Percentiles rank a stretch among this genome's conserved stretches.
Conservation (phyloP, 495 filamentous ascomycete species). For the Penicillium cataractarum region DNA sequence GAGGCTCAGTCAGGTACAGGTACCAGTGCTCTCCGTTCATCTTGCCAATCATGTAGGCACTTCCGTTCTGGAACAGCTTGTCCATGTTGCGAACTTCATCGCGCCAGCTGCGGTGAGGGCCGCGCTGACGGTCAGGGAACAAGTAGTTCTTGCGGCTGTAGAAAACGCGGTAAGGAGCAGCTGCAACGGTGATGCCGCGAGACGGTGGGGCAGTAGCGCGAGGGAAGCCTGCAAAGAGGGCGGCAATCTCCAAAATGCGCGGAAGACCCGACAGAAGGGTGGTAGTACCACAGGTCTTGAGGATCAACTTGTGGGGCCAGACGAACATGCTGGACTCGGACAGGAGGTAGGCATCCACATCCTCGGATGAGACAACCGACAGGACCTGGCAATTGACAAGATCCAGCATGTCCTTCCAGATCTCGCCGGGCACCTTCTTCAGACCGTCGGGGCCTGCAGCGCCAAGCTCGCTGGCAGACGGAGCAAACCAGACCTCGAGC, state of each 20-base stretch:
- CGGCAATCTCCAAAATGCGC: constrained; percentile 88
- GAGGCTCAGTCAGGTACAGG: constrained; percentile 89
- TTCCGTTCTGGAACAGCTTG: constrained; percentile 85
- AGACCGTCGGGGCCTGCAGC: constrained; percentile 73
- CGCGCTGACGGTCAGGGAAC: constrained; percentile 91
- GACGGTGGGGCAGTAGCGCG: constrained; percentile 53
- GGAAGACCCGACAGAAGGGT: constrained; percentile 88
- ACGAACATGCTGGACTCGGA: constrained; percentile 99
- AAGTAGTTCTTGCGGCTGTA: constrained; percentile 99
- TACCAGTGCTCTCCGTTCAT: constrained; percentile 99
- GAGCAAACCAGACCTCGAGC: constrained; percentile 97
- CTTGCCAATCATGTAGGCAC: constrained; percentile 99
- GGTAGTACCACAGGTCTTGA: constrained; percentile 99
- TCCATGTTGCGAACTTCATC: constrained; percentile 93
- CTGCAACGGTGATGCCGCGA: constrained; percentile 66
- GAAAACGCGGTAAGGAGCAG: constrained; percentile 93
- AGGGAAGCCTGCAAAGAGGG: constrained; percentile 84
- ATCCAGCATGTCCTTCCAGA: constrained; percentile 97
- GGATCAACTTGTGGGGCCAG: constrained; percentile 96
- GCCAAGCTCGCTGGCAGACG: constrained; percentile 74
- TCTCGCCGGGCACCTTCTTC: constrained; percentile 80
- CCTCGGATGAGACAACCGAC: constrained; percentile 90
- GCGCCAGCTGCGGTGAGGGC: constrained; percentile 96
- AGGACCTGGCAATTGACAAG: constrained; percentile 98
- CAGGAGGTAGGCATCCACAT: constrained; percentile 95